Percentiles rank a stretch among this genome's conserved stretches.
These are phyloP conservation scores for Phlyctochytrium bullatum DNA, from an alignment of 192 early-diverging fungal genomes.

Conservation along the genomic window DNA sequence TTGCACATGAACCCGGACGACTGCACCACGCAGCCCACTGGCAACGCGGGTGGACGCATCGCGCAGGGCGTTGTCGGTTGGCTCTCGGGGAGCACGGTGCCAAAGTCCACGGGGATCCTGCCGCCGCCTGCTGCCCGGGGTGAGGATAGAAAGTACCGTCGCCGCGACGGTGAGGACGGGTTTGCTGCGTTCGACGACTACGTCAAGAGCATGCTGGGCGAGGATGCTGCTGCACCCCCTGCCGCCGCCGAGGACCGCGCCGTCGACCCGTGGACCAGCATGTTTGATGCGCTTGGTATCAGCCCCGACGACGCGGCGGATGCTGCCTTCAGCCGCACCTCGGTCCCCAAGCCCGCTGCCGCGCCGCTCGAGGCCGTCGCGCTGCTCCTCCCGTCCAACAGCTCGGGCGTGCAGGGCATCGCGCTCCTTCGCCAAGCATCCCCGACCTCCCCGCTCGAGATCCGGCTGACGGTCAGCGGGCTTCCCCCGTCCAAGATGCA, in stretches of 20 bases:
- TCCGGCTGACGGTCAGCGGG: constrained; percentile 4
- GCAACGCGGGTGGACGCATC: constrained; percentile 21
- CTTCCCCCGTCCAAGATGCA: constrained; percentile 14
- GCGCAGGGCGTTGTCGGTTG: constrained; percentile 31
- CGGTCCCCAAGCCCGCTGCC: background rate
- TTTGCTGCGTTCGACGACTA: background rate
- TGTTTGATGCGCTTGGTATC: background rate
- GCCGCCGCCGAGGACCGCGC: background rate
- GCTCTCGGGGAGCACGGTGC: background rate
- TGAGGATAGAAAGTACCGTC: too few relatives aligned
- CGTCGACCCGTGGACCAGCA: too few relatives aligned
- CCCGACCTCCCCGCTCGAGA: background rate
- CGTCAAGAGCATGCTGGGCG: background rate
- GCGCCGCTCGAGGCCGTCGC: background rate
- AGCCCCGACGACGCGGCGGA: background rate
- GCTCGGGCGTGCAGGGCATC: background rate
- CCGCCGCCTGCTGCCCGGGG: too few relatives aligned
- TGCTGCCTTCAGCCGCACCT: background rate
- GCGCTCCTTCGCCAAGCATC: background rate
- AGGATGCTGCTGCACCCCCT: background rate
- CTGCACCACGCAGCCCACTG: constrained; percentile 30
- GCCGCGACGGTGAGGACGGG: too few relatives aligned
- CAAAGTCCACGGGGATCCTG: too few relatives aligned
- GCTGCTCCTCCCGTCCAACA: background rate
- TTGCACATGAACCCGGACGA: constrained; percentile 30